Conservation (phyloP, 306 rosid genomes). For the Gynostemma pentaphyllum region DNA sequence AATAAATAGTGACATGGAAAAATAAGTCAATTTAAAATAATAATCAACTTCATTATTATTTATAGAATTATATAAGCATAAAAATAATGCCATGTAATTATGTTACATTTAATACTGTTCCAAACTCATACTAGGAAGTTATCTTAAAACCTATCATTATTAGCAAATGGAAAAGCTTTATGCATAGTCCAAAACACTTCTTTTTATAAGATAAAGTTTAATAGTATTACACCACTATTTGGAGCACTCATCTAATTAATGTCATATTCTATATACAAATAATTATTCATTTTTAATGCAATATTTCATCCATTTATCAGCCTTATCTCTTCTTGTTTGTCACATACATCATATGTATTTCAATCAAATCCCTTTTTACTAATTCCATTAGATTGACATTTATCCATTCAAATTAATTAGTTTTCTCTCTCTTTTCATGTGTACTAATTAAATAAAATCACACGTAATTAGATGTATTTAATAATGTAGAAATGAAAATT, state of each 20-base stretch:
- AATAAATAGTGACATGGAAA: too few species aligned
- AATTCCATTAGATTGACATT: background rate
- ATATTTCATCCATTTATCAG: background rate
- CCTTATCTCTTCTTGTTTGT: conserved; percentile 1
- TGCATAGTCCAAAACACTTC: background rate
- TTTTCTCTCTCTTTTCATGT: background rate
- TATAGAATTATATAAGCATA: background rate
- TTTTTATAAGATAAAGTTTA: background rate
- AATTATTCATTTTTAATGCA: background rate
- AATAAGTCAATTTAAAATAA: too few species aligned
- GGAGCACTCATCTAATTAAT: conserved; percentile 1
- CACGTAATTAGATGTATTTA: too few species aligned
- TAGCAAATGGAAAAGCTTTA: background rate
- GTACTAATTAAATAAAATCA: too few species aligned
- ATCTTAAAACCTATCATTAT: background rate
- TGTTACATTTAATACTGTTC: background rate
- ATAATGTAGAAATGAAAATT: too few species aligned
- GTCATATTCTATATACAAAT: background rate
- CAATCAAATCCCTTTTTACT: background rate
- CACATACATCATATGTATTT: background rate
- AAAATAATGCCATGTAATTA: too few species aligned
- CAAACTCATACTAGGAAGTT: background rate
- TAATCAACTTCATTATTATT: background rate
- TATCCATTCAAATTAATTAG: background rate
- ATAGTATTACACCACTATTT: conserved; percentile 4